Evolutionary conservation across 768 basidiomycete genomes (phyloP).

Genomic region (Boletus subparvulus): DNA sequence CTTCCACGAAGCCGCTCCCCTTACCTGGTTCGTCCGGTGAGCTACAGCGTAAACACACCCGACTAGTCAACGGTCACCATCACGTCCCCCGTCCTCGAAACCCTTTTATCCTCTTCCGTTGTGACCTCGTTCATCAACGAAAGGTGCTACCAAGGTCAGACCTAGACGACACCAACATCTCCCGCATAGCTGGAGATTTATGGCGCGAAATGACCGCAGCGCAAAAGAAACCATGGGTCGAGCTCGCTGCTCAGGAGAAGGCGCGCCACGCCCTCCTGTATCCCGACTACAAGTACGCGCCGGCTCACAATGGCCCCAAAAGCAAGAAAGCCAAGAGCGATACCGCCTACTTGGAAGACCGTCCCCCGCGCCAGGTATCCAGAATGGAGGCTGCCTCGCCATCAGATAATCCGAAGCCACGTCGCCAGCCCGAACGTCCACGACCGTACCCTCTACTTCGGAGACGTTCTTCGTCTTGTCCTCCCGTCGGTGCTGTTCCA

Average conservation of each 20-base stretch:
- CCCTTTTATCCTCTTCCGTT: slow-evolving; percentile 79
- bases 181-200: slow-evolving; percentile 61
- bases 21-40: slow-evolving; percentile 26
- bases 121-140: slow-evolving; percentile 65
- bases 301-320: slow-evolving; percentile 24
- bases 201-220: slow-evolving; percentile 57
- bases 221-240: slow-evolving; percentile 50
- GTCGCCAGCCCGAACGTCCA: slow-evolving; percentile 17
- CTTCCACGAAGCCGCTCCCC: slow-evolving; percentile 21
- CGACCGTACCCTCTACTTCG: slow-evolving; percentile 25
- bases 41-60: slow-evolving; percentile 13
- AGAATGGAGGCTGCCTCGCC: background rate
- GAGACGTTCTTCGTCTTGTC: slow-evolving; percentile 43
- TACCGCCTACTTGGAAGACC: slow-evolving; percentile 5
- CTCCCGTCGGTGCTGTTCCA: slow-evolving; percentile 38
- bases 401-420: background rate
- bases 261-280: slow-evolving; percentile 38
- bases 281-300: slow-evolving; percentile 46
- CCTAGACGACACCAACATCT: slow-evolving; percentile 67
- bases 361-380: slow-evolving; percentile 12
- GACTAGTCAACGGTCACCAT: slow-evolving; percentile 21
- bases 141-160: slow-evolving; percentile 55
- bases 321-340: slow-evolving; percentile 20
- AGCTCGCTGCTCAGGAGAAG: slow-evolving; percentile 51
- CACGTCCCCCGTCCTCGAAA: slow-evolving; percentile 75